Conservation (phyloP, 352 stramenopile species). For the Peronospora belbahrii region DNA sequence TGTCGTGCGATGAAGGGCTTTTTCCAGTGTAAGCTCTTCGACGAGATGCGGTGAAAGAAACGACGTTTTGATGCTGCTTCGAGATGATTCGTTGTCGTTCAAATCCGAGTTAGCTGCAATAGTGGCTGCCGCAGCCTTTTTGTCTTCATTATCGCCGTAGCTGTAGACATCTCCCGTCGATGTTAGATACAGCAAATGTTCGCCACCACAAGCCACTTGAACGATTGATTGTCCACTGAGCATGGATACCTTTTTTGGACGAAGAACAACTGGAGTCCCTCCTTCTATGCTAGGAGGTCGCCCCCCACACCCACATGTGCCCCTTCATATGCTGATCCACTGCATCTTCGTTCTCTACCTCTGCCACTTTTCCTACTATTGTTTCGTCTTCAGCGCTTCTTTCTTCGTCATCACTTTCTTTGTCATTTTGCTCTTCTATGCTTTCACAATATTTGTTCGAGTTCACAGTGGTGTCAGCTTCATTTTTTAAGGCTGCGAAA, state of each 20-base stretch:
- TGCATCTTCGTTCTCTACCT: not conserved
- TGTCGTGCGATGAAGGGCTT: conserved; percentile 57
- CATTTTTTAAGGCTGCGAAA: not conserved
- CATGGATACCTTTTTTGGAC: conserved; percentile 52
- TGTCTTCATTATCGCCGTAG: conserved; percentile 65
- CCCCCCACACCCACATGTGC: conserved; percentile 63
- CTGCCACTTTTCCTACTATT: not conserved
- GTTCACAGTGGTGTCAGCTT: not conserved
- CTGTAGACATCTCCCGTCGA: conserved; percentile 73
- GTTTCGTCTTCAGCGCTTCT: conserved; percentile 9
- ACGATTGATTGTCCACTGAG: conserved; percentile 53
- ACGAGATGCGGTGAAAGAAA: conserved; percentile 58
- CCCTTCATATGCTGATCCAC: conserved; percentile 12
- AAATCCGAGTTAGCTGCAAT: conserved; percentile 1
- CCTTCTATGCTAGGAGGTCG: conserved; percentile 46
- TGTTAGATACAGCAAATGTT: conserved; percentile 71
- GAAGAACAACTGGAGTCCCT: conserved; percentile 46
- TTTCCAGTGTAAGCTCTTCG: conserved; percentile 73
- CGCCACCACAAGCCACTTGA: conserved; percentile 67
- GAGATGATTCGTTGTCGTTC: conserved; percentile 2
- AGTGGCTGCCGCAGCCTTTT: conserved; percentile 21
- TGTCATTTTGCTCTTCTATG: conserved; percentile 13
- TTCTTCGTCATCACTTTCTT: conserved; percentile 24
- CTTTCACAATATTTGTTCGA: not conserved
- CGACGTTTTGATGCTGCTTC: conserved; percentile 18